Conservation (phyloP, 1,284 basidiomycete species). For the Leccinum griseonigrum region DNA sequence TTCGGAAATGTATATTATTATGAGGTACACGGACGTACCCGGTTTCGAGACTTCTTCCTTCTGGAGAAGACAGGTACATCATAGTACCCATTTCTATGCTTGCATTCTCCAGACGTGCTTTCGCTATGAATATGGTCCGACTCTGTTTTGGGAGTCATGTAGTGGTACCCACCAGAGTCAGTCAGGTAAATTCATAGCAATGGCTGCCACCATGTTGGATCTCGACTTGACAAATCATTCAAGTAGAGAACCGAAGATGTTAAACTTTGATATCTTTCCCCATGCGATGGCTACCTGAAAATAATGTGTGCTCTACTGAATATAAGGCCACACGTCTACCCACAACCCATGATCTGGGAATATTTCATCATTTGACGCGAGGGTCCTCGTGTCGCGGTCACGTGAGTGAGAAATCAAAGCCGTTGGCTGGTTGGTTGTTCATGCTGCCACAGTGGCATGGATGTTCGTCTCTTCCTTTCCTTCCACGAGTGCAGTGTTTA, state of each 20-base stretch:
- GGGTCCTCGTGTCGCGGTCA: constrained; percentile 26
- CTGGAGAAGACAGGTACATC: not conserved
- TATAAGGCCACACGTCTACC: not conserved
- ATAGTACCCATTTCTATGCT: not conserved
- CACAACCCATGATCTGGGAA: too few species aligned
- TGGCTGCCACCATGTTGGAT: not conserved
- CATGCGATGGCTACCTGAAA: not conserved
- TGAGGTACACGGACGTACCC: not conserved
- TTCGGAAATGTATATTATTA: not conserved
- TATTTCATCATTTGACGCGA: not conserved
- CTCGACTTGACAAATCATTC: not conserved
- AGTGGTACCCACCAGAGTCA: not conserved
- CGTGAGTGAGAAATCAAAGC: constrained; percentile 25
- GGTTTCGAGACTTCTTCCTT: not conserved
- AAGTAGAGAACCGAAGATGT: not conserved
- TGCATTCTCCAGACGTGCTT: not conserved
- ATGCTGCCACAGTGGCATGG: not conserved
- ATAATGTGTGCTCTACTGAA: not conserved
- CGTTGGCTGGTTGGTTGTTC: not conserved
- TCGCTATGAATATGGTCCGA: not conserved
- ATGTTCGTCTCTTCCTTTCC: not conserved
- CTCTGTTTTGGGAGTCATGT: not conserved
- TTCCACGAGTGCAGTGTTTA: not conserved
- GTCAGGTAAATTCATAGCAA: not conserved
- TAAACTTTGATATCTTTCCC: not conserved